These are phyloP conservation scores for Diaporthe vexans DNA, from an alignment of 2,329 filamentous ascomycete genomes.

Conservation along the genomic window DNA sequence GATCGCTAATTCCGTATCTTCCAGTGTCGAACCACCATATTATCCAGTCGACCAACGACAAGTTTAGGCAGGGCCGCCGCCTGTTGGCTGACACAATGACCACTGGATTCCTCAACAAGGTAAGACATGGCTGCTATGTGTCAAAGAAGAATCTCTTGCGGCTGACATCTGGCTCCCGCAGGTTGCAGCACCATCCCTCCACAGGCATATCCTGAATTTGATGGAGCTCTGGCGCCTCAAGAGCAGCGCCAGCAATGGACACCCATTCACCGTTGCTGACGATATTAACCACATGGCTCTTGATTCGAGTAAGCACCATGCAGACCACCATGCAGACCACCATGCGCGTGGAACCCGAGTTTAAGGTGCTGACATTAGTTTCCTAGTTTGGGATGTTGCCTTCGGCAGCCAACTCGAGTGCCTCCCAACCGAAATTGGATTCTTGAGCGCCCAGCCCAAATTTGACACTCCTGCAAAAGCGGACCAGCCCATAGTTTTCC, in stretches of 20 bases:
- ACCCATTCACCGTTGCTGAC: slow-evolving; percentile 12
- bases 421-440: slow-evolving; percentile 6
- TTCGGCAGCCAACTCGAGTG: slow-evolving; percentile 31
- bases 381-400: slow-evolving; percentile 31
- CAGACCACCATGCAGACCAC: too few relatives aligned
- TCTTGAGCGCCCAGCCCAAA: not conserved
- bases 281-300: slow-evolving; percentile 39
- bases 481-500: slow-evolving; percentile 13
- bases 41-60: slow-evolving; percentile 31
- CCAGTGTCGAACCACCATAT: slow-evolving; percentile 35
- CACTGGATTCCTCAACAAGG: slow-evolving; percentile 36
- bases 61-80: slow-evolving; percentile 35
- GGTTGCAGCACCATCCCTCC: slow-evolving; percentile 36
- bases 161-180: not conserved
- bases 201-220: slow-evolving; percentile 24
- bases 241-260: slow-evolving; percentile 1
- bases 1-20: not conserved
- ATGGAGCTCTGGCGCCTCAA: slow-evolving; percentile 37
- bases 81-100: slow-evolving; percentile 37
- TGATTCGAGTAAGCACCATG: slow-evolving; percentile 28
- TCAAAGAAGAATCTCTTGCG: not conserved
- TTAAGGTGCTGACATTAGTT: not conserved
- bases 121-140: not conserved
- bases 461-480: not conserved
- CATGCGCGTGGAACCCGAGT: too few relatives aligned